phyloP scores from a whole-genome alignment of 2,329 filamentous ascomycete species.

The Ceratocystis cubensis region DNA sequence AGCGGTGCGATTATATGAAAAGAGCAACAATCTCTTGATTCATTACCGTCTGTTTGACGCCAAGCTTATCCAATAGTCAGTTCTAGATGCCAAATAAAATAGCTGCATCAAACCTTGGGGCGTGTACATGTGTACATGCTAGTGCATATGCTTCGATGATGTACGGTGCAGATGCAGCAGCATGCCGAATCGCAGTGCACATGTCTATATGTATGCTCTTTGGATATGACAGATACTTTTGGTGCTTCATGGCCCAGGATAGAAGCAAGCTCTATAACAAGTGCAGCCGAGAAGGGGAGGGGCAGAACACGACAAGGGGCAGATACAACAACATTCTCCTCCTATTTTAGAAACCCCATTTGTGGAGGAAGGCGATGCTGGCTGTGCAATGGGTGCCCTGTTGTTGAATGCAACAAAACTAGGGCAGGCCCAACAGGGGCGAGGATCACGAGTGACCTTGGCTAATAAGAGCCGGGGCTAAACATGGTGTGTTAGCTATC shows the following conservation, averaged over 20 bases:
- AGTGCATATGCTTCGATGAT: neutral
- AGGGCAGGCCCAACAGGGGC: neutral
- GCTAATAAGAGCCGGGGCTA: neutral
- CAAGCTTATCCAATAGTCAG: neutral
- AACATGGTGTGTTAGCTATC: neutral
- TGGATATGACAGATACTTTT: neutral
- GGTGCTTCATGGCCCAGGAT: neutral
- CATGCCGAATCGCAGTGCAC: neutral
- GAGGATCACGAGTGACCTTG: neutral
- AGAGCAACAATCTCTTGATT: neutral
- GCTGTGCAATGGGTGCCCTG: neutral
- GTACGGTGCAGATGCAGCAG: neutral
- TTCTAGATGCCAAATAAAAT: neutral
- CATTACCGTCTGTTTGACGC: neutral
- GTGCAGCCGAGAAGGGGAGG: neutral
- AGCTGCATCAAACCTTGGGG: neutral
- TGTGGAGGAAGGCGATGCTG: neutral
- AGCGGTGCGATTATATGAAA: neutral
- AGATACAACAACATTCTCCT: neutral
- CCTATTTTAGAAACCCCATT: neutral
- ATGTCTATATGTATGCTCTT: neutral
- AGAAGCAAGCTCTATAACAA: slow-evolving; percentile 1
- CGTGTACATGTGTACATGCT: neutral
- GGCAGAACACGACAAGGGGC: neutral
- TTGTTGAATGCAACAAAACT: neutral